Percentiles rank a stretch among this genome's conserved stretches.
phyloP scores from a whole-genome alignment of 495 filamentous ascomycete genomes.

The Penicillium cinerascens region DNA sequence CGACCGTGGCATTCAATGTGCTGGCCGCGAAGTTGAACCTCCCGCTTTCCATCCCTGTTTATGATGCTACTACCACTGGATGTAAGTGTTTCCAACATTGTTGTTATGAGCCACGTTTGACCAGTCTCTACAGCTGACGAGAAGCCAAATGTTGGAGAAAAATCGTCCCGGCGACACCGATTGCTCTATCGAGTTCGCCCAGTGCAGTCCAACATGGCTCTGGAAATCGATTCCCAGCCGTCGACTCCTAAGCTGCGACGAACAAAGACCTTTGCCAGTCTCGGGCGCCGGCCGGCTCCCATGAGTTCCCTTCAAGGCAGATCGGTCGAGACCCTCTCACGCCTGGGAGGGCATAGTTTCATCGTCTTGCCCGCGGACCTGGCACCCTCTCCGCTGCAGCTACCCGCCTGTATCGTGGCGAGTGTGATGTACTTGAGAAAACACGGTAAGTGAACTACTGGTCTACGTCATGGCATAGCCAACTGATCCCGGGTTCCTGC shows the following conservation, averaged over 20 bases:
- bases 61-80: background rate
- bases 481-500: constrained; percentile 15
- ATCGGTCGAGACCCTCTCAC: constrained; percentile 60
- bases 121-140: background rate
- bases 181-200: constrained; percentile 31
- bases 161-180: constrained; percentile 9
- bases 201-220: constrained; percentile 29
- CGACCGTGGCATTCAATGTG: constrained; percentile 26
- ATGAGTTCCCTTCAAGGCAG: constrained; percentile 59
- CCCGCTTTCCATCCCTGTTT: constrained; percentile 7
- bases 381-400: constrained; percentile 56
- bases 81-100: constrained; percentile 5
- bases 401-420: constrained; percentile 75
- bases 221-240: constrained; percentile 38
- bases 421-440: constrained; percentile 62
- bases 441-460: constrained; percentile 51
- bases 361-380: constrained; percentile 65
- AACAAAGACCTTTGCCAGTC: constrained; percentile 34
- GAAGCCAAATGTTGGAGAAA: background rate
- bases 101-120: background rate
- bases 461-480: constrained; percentile 7
- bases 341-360: constrained; percentile 69
- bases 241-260: constrained; percentile 50
- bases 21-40: constrained; percentile 22
- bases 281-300: constrained; percentile 32